Percentiles rank a stretch among this genome's conserved stretches.
Conservation (phyloP, 306 rosid species). For the Datisca glomerata region DNA sequence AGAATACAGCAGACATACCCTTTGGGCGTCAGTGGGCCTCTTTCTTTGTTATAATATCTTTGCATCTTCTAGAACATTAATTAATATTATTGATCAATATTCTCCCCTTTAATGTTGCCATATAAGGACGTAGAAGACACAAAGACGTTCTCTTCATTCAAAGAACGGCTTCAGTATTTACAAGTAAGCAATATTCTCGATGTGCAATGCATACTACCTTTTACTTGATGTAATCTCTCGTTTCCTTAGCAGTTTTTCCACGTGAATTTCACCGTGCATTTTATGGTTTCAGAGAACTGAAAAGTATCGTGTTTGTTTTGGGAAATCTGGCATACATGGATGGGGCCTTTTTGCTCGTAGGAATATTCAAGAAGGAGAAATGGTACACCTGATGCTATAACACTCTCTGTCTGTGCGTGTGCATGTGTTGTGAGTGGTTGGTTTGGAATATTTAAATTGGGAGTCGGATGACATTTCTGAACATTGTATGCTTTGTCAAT, state of each 20-base stretch:
- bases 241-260: neutral
- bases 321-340: slow-evolving; percentile 98
- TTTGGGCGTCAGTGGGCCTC: too few species aligned
- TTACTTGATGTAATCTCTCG: neutral
- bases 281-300: slow-evolving; percentile 61
- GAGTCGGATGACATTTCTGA: neutral
- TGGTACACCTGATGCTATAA: slow-evolving; percentile 38
- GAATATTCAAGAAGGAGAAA: slow-evolving; percentile 90
- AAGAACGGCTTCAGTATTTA: slow-evolving; percentile 68
- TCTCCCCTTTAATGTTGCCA: slow-evolving; percentile 7
- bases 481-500: neutral
- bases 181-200: slow-evolving; percentile 34
- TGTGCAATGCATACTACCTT: slow-evolving; percentile 7
- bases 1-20: neutral
- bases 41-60: too few species aligned
- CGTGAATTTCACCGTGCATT: neutral
- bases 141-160: slow-evolving; percentile 61
- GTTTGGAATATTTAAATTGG: too few species aligned
- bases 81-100: too few species aligned
- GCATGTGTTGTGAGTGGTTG: neutral
- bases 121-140: slow-evolving; percentile 55
- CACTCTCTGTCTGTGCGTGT: too few species aligned
- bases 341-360: slow-evolving; percentile 98
- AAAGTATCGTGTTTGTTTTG: slow-evolving; percentile 65
- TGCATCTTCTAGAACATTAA: too few species aligned